Evolutionary conservation across 2,329 filamentous ascomycete genomes (phyloP).

Genomic region (Apiospora marii): DNA sequence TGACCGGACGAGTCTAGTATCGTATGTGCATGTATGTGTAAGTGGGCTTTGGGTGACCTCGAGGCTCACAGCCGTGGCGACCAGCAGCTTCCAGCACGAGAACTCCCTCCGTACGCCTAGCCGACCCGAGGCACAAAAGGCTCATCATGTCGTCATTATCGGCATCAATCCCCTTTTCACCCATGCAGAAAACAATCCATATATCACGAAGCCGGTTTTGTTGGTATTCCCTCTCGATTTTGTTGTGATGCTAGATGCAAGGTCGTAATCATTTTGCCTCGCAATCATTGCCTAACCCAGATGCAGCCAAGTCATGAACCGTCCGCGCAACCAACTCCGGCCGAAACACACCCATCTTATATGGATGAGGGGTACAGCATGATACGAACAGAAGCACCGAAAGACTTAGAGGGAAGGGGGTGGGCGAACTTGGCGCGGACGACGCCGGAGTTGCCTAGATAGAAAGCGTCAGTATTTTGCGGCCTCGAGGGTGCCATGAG

Average conservation of each 20-base stretch:
- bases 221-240: constrained; percentile 46
- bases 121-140: constrained; percentile 8
- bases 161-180: constrained; percentile 19
- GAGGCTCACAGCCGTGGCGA: constrained; percentile 6
- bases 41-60: constrained; percentile 2
- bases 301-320: constrained; percentile 61
- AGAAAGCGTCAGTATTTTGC: constrained; percentile 30
- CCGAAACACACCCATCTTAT: constrained; percentile 68
- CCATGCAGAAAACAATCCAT: constrained; percentile 22
- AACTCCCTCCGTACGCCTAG: constrained; percentile 16
- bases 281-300: constrained; percentile 61
- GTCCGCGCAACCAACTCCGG: constrained; percentile 69
- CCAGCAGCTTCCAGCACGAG: constrained; percentile 19
- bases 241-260: constrained; percentile 45
- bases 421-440: constrained; percentile 96
- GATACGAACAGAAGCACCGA: constrained; percentile 94
- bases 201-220: constrained; percentile 23
- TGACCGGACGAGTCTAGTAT: constrained; percentile 18
- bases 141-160: constrained; percentile 21
- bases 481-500: constrained; percentile 8
- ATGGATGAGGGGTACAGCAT: constrained; percentile 99
- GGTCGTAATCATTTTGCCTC: constrained; percentile 40
- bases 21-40: constrained; percentile 19
- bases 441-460: constrained; percentile 93
- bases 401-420: constrained; percentile 96